Percentiles rank a stretch among this genome's conserved stretches.
These are phyloP conservation scores for Coemansia biformis DNA, from an alignment of 192 early-diverging fungal species.

Conservation along the genomic window DNA sequence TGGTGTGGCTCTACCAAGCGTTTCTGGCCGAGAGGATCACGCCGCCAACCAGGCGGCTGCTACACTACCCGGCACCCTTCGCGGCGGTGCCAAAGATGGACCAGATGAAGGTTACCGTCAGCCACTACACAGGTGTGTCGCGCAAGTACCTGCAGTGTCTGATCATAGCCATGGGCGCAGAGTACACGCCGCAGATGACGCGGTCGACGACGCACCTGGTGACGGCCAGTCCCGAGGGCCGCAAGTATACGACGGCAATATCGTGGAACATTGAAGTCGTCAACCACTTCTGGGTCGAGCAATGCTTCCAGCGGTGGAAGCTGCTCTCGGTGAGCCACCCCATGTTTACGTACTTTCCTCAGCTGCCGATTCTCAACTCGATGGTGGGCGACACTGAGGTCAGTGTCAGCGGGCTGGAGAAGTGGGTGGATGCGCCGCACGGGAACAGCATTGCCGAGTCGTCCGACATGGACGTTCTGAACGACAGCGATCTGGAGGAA, in stretches of 20 bases:
- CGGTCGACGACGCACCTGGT: conserved; percentile 70
- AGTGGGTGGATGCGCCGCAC: conserved; percentile 36
- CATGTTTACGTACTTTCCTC: conserved; percentile 54
- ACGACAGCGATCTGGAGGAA: conserved; percentile 35
- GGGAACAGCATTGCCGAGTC: conserved; percentile 35
- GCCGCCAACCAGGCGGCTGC: conserved; percentile 32
- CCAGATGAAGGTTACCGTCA: conserved; percentile 55
- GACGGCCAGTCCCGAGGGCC: conserved; percentile 57
- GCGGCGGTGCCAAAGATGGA: conserved; percentile 19
- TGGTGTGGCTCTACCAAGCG: conserved; percentile 47
- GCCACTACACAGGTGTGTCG: conserved; percentile 63
- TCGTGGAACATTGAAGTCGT: conserved; percentile 65
- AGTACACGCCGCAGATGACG: conserved; percentile 60
- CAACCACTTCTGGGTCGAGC: conserved; percentile 87
- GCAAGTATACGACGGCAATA: conserved; percentile 60
- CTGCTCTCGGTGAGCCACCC: conserved; percentile 54
- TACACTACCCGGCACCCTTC: conserved; percentile 40
- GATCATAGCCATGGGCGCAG: conserved; percentile 58
- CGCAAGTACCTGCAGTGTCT: conserved; percentile 63
- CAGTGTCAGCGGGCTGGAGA: conserved; percentile 27
- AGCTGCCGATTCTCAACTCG: conserved; percentile 46
- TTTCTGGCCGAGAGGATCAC: conserved; percentile 16
- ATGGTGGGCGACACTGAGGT: conserved; percentile 54
- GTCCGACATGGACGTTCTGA: conserved; percentile 41
- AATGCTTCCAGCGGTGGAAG: conserved; percentile 61